phyloP scores from a whole-genome alignment of 75 land plant species.

The Chamaecyparis obtusa region DNA sequence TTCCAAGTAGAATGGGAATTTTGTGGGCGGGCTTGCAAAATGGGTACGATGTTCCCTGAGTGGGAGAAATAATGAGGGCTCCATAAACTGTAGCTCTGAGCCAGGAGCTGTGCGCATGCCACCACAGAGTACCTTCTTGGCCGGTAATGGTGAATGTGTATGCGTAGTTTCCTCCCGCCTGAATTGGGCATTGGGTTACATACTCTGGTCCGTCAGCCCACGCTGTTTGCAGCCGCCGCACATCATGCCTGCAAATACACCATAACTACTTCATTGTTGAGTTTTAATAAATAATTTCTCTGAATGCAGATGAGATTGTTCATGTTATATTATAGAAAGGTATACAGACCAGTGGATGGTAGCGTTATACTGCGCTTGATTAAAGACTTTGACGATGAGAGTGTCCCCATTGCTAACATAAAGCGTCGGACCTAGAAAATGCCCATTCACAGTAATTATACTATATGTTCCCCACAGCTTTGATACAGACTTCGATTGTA shows the following conservation, averaged over 20 bases:
- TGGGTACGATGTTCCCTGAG: conserved; percentile 16
- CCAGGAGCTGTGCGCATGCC: conserved; percentile 19
- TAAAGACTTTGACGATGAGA: conserved; percentile 15
- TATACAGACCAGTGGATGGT: conserved; percentile 20
- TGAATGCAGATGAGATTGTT: too few species aligned
- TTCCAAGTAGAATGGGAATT: too few species aligned
- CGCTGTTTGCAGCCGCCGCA: background rate
- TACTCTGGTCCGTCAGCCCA: conserved; percentile 17
- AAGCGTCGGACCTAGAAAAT: conserved; percentile 16
- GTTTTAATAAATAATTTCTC: too few species aligned
- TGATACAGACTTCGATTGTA: background rate
- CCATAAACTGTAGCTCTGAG: conserved; percentile 47
- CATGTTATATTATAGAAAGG: too few species aligned
- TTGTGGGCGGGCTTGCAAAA: conserved; percentile 3
- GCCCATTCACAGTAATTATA: conserved; percentile 17
- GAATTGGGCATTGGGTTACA: conserved; percentile 11
- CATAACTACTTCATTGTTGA: too few species aligned
- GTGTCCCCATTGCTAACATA: conserved; percentile 17
- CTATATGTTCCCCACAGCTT: background rate
- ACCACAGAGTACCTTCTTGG: conserved; percentile 33
- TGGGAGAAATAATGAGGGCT: conserved; percentile 24
- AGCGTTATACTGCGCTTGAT: conserved; percentile 19
- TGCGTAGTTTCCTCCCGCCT: background rate
- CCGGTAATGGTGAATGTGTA: conserved; percentile 11
- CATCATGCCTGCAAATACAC: conserved; percentile 10